Percentiles rank a stretch among this genome's conserved stretches.
Conservation (phyloP, 192 early-diverging fungal genomes). For the Entomortierella beljakovae region DNA sequence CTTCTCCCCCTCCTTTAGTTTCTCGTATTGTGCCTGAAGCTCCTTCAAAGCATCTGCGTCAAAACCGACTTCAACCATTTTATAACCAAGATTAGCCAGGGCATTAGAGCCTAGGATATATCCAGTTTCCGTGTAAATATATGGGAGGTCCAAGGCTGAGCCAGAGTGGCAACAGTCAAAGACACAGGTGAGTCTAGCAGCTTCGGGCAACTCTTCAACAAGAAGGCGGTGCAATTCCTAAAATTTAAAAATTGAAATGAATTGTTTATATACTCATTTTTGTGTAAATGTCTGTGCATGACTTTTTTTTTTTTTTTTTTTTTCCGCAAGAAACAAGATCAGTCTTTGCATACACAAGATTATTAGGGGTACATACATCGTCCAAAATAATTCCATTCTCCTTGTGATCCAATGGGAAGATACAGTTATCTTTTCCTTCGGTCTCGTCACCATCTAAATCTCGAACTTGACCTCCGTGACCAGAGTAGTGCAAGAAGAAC, state of each 20-base stretch:
- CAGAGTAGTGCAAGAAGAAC: slow-evolving; percentile 56
- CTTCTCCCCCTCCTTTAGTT: slow-evolving; percentile 23
- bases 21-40: slow-evolving; percentile 38
- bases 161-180: slow-evolving; percentile 84
- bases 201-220: slow-evolving; percentile 61
- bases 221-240: slow-evolving; percentile 53
- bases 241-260: not conserved
- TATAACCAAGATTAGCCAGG: slow-evolving; percentile 28
- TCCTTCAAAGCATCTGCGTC: slow-evolving; percentile 40
- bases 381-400: slow-evolving; percentile 52
- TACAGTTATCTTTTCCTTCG: slow-evolving; percentile 52
- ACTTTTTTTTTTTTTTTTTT: not conserved
- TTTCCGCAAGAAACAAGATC: slow-evolving; percentile 1
- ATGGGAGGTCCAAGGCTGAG: slow-evolving; percentile 75
- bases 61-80: slow-evolving; percentile 41
- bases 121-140: slow-evolving; percentile 68
- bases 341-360: not conserved
- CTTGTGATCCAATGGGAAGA: slow-evolving; percentile 49
- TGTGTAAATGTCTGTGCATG: not conserved
- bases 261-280: not conserved
- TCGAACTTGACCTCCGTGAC: slow-evolving; percentile 48
- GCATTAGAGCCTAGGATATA: slow-evolving; percentile 39
- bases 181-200: slow-evolving; percentile 74
- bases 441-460: slow-evolving; percentile 56
- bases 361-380: slow-evolving; percentile 37